Base-by-base conservation (phyloP, 495 filamentous ascomycete genomes). In the Filosporella fistucella region DNA sequence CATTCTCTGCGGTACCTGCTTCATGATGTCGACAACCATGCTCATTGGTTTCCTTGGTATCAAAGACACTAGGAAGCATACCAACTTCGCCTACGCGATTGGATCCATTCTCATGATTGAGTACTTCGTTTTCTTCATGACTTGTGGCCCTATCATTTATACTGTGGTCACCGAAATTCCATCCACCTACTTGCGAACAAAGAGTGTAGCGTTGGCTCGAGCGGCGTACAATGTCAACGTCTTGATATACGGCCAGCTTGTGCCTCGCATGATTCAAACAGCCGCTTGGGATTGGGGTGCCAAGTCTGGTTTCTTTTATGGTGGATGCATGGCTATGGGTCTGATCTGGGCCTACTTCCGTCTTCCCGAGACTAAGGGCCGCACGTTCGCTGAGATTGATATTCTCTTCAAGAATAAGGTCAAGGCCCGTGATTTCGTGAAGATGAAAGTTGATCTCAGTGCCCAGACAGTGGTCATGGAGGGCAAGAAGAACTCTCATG, bases 371-470 rank as follows among this genome's bases (percentile, higher is more conserved):
- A 82, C 84, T 0, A 66, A 69, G 2, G 85, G 84, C 10, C 74
- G 82, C 22, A 78, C 82, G 0, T 89, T 83, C 55, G 83, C 78
- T 4, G 85, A 89, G 60, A 60, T 88, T 41, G 84, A 89, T 56
- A 40, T 86, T 21, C 69, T 89, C 20, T 89, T 89, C 35, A 38
- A 38, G 35, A 38, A 38, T 21, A 38, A 38, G 3, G 35, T 38
- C 17, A 38, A 21, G 17, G 35, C 35, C 20, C 5, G 39, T 20
- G 24, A 42, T n/a, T 42, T 42, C 14, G 6, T 4, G 6, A 42
- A 16, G 21, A 29, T n/a, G 17, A 25, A 42, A 9, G 39, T 42
- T 7, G 21, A 42, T 28, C 18, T 38, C 5, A 13, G 17, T 13
- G 7, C 35, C 9, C 35, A 38, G 35, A 38, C 35, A 9, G 16